Base-by-base conservation (phyloP, 805 yeast genomes). In the Suhomyces pyralidae region DNA sequence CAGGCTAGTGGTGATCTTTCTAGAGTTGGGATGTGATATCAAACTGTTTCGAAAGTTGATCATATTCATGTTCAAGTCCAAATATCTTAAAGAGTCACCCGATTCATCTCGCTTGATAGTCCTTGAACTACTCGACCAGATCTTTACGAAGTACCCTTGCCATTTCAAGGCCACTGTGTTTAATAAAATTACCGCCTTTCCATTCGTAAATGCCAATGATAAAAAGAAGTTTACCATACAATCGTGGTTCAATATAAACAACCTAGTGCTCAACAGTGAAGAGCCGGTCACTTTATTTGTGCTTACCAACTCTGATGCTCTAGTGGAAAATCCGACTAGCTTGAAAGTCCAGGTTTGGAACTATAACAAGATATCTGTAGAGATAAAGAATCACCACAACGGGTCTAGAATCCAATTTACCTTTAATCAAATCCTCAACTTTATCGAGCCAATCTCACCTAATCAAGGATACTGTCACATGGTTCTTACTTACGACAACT, bases 181-280 rank as follows among this genome's bases (percentile, higher is more conserved):
- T 52, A 63, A 65, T 52, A 51, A 44, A 44, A 48, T 32, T 48
- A 51, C 49, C 43, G 65, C 45, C 46, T 66, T 67, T 15, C 72
- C 72, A 1, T 62, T 64, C 42, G 49, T 46, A 1, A 55, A 52
- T n/a, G 56, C 42, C 22, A 28, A 53, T 17, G 42, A 49, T 51
- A 56, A 52, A 58, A 64, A 60, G 34, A 50, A 61, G 25, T 68
- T 76, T 48, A 63, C 80, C 0, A 57, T 77, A 12, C 74, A 71
- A 38, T 56, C 73, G 7, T 77, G 80, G 81, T 65, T 76, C 49
- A 73, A 72, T 51, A 47, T 75, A 26, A 63, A 48, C 40, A 40
- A 19, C 40, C 10, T 42, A 20, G 19, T 17, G 57, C 38, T 54
- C 51, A 15, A 47, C 53, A 22, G 28, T 19, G 55, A 52, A 20